Base-by-base conservation (phyloP, 1,284 basidiomycete genomes). In the Mycena sp. region DNA sequence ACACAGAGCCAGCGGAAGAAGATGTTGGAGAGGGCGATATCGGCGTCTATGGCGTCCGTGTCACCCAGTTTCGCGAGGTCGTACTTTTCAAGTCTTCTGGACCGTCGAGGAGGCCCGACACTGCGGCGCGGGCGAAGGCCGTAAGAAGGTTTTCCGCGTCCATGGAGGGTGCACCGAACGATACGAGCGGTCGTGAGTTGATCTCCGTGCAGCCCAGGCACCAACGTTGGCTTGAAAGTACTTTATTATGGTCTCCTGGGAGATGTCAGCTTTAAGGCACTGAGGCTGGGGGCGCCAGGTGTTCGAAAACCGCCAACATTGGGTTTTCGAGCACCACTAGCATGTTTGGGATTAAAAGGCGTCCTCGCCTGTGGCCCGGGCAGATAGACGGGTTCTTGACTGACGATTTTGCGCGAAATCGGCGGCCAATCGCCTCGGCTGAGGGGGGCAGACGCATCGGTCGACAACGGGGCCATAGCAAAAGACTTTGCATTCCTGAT, bases 401-500 rank as follows among this genome's bases (percentile, higher is more conserved):
- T n/a, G 26, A 6, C 17, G 10, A 4, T 21, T 41, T 11, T 32
- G 25, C n/a, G n/a, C 60, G 53, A 23, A 56, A 62, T 23, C 60
- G 53, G 35, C n/a, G 32, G 17, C 53, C 60, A 9, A 62, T 44
- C 53, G 44, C 50, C 10, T 52, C 32, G 14, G 14, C 12, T 16
- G 41, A 16, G 21, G 53, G n/a, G 10, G 48, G 16, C 21, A 51
- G 7, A 14, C 60, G 53, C 23, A 35, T 35, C 9, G 60, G 53
- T 19, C 52, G 59, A 14, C 45, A 49, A 11, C 59, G 45, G 23
- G 48, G 32, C 60, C 53, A 62, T 40, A 62, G 17, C 30, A 21
- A 37, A 19, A 56, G 23, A 37, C 53, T 48, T 1, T 81, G 60
- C 60, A 62, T 62, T 45, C 26, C 37, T 9, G n/a, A n/a, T n/a